Percentiles rank a stretch among this genome's conserved stretches.
phyloP scores from a whole-genome alignment of 345 rosid genomes.

The Barbarea vulgaris region DNA sequence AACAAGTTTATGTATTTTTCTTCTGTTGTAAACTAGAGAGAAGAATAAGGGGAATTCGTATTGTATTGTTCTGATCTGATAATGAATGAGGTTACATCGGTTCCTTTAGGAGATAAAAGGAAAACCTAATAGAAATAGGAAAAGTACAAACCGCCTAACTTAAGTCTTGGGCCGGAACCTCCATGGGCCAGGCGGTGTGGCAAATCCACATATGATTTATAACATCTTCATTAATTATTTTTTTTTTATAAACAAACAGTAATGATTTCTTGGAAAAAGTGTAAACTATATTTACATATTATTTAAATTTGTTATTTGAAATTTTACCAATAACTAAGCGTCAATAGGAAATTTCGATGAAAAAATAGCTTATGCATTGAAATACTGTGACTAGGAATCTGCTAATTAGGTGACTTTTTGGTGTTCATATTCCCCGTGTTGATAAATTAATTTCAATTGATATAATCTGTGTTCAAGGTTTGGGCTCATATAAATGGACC shows the following conservation, averaged over 20 bases:
- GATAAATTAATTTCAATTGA: too few species aligned
- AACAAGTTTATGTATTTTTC: not conserved
- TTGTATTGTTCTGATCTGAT: too few species aligned
- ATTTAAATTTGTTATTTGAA: not conserved
- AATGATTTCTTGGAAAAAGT: not conserved
- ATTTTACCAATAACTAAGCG: too few species aligned
- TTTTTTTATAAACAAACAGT: slow-evolving; percentile 22
- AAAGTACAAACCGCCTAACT: too few species aligned
- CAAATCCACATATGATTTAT: too few species aligned
- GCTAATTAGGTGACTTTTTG: not conserved
- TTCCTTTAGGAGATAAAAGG: too few species aligned
- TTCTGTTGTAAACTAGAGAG: too few species aligned
- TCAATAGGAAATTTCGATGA: not conserved
- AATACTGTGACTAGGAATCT: not conserved
- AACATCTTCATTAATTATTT: not conserved
- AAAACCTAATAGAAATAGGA: too few species aligned
- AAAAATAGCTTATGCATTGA: not conserved
- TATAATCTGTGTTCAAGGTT: not conserved
- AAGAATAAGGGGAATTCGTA: too few species aligned
- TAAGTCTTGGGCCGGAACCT: too few species aligned
- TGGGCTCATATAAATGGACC: not conserved
- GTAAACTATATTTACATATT: not conserved
- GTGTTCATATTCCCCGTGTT: not conserved
- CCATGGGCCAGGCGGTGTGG: too few species aligned
- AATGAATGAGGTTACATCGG: too few species aligned